These are phyloP conservation scores for Chlamydomonas reinhardtii DNA, from an alignment of 163 green algal species.

Conservation along the genomic window DNA sequence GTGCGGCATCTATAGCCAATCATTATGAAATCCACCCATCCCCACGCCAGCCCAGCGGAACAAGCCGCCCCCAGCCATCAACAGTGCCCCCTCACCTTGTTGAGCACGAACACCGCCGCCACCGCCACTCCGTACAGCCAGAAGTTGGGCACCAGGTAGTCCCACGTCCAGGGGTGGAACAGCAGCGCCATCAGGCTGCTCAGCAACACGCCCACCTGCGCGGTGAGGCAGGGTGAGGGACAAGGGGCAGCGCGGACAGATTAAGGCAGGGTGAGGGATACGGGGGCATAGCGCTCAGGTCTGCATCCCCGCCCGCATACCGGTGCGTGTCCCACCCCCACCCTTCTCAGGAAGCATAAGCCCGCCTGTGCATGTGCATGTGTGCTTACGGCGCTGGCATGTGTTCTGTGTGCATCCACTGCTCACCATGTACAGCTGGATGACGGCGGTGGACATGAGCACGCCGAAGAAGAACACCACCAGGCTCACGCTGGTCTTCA, in stretches of 20 bases:
- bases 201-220: conserved; percentile 40
- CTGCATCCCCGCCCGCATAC: too few relatives aligned
- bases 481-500: neutral
- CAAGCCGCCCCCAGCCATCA: neutral
- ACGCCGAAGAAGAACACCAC: conserved; percentile 54
- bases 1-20: too few relatives aligned
- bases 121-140: conserved; percentile 40
- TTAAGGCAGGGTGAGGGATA: too few relatives aligned
- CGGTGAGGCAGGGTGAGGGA: neutral
- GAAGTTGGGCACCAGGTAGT: conserved; percentile 32
- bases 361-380: too few relatives aligned
- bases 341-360: too few relatives aligned
- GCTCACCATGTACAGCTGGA: conserved; percentile 51
- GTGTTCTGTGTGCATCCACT: too few relatives aligned
- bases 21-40: too few relatives aligned
- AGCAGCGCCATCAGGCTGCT: conserved; percentile 16
- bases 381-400: too few relatives aligned
- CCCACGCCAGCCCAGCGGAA: too few relatives aligned
- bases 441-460: conserved; percentile 46
- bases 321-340: too few relatives aligned
- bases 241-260: neutral
- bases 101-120: conserved; percentile 24
- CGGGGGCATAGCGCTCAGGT: neutral
- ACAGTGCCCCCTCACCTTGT: conserved; percentile 38
- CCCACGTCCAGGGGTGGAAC: conserved; percentile 46